Conservation (phyloP, 2,329 filamentous ascomycete genomes). For the Tolypocladium album region DNA sequence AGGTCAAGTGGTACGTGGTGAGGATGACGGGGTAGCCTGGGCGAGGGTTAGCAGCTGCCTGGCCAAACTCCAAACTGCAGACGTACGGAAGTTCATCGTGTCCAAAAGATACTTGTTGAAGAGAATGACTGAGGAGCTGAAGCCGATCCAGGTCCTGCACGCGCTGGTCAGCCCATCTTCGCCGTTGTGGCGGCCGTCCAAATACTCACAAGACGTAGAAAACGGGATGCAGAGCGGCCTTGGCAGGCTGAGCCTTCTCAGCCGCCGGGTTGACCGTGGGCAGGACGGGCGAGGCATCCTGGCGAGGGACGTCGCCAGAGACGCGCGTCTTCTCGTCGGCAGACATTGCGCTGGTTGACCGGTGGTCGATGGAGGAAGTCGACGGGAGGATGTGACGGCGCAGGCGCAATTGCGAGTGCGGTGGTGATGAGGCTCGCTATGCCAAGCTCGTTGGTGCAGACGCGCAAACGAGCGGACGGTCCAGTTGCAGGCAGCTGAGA, state of each 20-base stretch:
- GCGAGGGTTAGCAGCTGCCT: conserved; percentile 9
- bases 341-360: conserved; percentile 1
- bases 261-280: conserved; percentile 69
- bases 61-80: no score
- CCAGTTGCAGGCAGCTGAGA: conserved; percentile 6
- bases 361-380: not conserved
- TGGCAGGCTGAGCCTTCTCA: conserved; percentile 59
- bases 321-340: conserved; percentile 66
- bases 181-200: not conserved
- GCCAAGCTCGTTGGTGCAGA: conserved; percentile 15
- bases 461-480: conserved; percentile 29
- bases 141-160: conserved; percentile 74
- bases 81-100: conserved; percentile 61
- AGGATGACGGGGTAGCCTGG: conserved; percentile 67
- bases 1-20: conserved; percentile 90
- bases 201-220: conserved; percentile 64
- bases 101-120: conserved; percentile 99
- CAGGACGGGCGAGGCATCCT: conserved; percentile 51
- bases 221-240: conserved; percentile 63
- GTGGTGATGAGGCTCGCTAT: conserved; percentile 12
- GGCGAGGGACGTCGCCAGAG: conserved; percentile 64
- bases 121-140: conserved; percentile 90
- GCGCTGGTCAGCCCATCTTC: not conserved
- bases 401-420: conserved; percentile 22
- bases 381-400: not conserved